Conservation (phyloP, 2,329 filamentous ascomycete species). For the Didymosphaeria variabile region DNA sequence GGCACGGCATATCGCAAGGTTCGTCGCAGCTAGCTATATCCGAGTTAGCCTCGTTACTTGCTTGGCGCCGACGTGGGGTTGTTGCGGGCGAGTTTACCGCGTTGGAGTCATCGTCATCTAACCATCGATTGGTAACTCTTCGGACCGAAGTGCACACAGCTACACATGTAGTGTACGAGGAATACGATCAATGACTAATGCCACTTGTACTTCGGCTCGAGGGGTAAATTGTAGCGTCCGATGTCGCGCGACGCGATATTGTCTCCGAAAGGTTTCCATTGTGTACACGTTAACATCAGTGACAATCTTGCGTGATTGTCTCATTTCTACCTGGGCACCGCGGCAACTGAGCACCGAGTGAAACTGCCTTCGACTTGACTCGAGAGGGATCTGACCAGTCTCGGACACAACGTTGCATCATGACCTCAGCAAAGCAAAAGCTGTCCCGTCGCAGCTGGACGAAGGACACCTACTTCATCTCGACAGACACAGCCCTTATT, state of each 20-base stretch:
- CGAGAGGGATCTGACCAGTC: background rate
- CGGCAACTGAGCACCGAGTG: background rate
- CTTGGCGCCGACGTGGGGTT: background rate
- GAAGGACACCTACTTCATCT: constrained; percentile 20
- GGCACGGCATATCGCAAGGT: background rate
- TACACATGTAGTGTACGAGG: background rate
- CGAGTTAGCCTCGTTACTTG: background rate
- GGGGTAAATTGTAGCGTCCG: background rate
- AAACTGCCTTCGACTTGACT: background rate
- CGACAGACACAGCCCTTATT: constrained; percentile 15
- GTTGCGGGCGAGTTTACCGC: background rate
- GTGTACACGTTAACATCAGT: background rate
- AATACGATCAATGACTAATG: background rate
- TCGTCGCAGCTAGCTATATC: background rate
- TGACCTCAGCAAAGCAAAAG: constrained; percentile 13
- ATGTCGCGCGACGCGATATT: background rate
- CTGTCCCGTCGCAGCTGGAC: constrained; percentile 15
- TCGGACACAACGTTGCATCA: background rate
- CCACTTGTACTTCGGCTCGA: background rate
- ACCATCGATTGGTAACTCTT: background rate
- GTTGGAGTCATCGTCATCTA: background rate
- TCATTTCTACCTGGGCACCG: background rate
- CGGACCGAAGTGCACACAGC: background rate
- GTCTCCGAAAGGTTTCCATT: background rate
- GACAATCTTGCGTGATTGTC: background rate